Evolutionary conservation across 108 stramenopile species (phyloP), one percentile per base, ranked within the genome.

Genomic region (Schizochytrium sp.): DNA sequence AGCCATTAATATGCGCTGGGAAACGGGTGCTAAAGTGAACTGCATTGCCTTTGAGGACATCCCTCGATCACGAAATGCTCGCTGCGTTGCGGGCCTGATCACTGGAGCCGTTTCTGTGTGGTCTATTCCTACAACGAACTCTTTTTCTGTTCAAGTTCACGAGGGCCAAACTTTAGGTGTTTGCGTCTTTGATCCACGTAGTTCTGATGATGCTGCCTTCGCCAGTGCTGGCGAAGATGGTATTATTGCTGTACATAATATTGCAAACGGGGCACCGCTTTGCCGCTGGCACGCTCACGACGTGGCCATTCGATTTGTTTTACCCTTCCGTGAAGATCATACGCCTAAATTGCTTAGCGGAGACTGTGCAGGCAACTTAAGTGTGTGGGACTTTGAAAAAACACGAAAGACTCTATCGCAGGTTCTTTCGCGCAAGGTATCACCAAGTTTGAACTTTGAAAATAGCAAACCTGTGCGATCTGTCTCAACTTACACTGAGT

Each of bases 341-440:
- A 0, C 64, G 19, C 12, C 64, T 8, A 69, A 38, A 15, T 44
- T 69, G 7, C 64, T 69, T 44, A 44, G 42, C 42, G 40, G 64
- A 8, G 64, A 69, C 15, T 3, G 40, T 38, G 64, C 40, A 38
- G 64, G 64, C 10, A 7, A 69, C 64, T 38, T 69, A 8, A 38
- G 64, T 44, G 64, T 69, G 64, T 69, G 64, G 64, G 64, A 69
- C 44, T 69, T 69, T 69, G 64, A 69, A 38, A 69, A 69, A 44
- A 69, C 64, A 3, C 64, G 64, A 0, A 69, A 69, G 64, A 44
- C 28, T 38, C 8, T 7, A 38, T 7, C 64, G 64, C 12, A 10
- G 12, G 15, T 69, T 7, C 40, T 69, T 0, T 7, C 64, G 64
- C 64, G 64, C 3, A 69, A 69, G 64, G 19, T 44, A 8, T 8